Evolutionary conservation across 177 flowering plant species (phyloP), one percentile per base, ranked within the genome.

Genomic region (Vitis hybrid): DNA sequence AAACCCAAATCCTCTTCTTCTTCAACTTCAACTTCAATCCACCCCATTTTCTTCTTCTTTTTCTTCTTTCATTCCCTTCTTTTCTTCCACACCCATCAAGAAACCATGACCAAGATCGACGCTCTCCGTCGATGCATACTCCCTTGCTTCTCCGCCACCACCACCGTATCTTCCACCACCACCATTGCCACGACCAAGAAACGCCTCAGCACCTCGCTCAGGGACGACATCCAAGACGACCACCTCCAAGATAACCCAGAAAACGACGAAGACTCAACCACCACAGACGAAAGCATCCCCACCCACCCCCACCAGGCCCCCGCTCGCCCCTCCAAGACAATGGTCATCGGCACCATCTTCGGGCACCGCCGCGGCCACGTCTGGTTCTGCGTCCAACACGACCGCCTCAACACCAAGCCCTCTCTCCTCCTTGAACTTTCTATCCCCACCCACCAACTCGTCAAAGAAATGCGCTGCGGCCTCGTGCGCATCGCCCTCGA

Each of bases 401-500:
- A 85, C 67, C 89, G 91, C 12, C 83, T 76, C 68, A 69, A 70
- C 74, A 35, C 85, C 20, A 80, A 73, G 20, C 97, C 96, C 14
- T 14, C 80, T n/a, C 88, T 94, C 58, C 85, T 91, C 41, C 85
- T 94, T 52, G 87, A 90, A 65, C 86, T 94, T 75, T 77, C 97
- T 35, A 73, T 92, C 48, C 80, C 88, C 17, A 88, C 89, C 20
- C 49, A 74, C 24, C 75, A 74, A 17, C 86, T 94, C 63, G 89
- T 88, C 71, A 82, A 83, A 60, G 97, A 94, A 73, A 90, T 92
- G 94, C 74, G 75, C 3, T 78, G 74, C 61, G 97, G 93, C 3
- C 76, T 91, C n/a, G 87, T 91, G 20, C 81, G 98, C 2, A 74
- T 94, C 54, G 90, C 95, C 2, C 90, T 94, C 54, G 92, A 92